Conservation (phyloP, 148 eudicot genomes). For the Salicornia ramosissima region DNA sequence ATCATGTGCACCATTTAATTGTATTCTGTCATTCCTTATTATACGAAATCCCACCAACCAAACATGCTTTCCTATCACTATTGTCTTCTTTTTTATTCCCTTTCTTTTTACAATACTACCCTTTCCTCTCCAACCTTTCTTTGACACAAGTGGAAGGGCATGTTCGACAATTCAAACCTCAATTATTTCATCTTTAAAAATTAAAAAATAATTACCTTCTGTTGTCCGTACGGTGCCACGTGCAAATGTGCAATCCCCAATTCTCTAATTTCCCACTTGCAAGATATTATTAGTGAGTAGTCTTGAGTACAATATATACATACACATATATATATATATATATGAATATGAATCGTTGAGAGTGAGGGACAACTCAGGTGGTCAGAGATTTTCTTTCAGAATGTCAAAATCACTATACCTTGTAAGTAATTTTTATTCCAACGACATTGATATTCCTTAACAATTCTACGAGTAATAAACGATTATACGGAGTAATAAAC, state of each 20-base stretch:
- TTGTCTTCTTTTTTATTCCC: constrained; percentile 6
- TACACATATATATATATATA: no score
- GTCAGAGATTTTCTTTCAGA: no score
- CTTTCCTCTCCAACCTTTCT: background rate
- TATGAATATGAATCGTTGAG: no score
- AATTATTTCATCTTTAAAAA: background rate
- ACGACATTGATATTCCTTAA: no score
- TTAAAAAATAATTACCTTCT: background rate
- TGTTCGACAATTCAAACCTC: background rate
- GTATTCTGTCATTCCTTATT: constrained; percentile 25
- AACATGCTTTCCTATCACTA: constrained; percentile 34
- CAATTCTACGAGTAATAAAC: no score
- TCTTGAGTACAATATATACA: no score
- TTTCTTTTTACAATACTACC: constrained; percentile 18
- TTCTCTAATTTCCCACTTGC: constrained; percentile 27
- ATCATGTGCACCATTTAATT: constrained; percentile 35
- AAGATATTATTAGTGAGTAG: no score
- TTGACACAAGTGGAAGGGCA: background rate
- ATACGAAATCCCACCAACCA: constrained; percentile 28
- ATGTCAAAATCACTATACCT: no score
- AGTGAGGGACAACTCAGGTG: no score
- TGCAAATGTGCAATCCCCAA: no score
- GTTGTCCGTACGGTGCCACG: constrained; percentile 26
- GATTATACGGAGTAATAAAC: no score
- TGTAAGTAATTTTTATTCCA: no score